Percentiles rank a stretch among this genome's conserved stretches.
Evolutionary conservation across 2,329 filamentous ascomycete genomes (phyloP).

Genomic region (Dothideomycetes sp.): DNA sequence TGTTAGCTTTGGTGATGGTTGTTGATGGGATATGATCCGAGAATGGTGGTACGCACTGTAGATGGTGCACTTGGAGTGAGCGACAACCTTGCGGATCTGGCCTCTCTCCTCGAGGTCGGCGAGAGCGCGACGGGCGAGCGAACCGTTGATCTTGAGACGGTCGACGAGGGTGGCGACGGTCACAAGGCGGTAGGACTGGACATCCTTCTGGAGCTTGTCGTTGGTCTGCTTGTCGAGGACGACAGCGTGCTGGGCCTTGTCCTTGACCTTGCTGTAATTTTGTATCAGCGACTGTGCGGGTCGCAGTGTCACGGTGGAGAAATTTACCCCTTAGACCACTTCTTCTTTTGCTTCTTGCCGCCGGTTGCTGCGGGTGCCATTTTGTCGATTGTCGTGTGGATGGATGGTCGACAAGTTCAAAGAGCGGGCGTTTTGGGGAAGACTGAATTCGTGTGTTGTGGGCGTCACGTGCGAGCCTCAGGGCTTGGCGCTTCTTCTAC

Average conservation of each 20-base stretch:
- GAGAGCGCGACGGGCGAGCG: constrained; percentile 80
- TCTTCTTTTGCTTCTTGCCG: constrained; percentile 75
- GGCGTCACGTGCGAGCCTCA: no score
- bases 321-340: constrained; percentile 62
- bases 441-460: no score
- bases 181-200: constrained; percentile 99
- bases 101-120: constrained; percentile 95
- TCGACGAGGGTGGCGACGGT: constrained; percentile 98
- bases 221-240: constrained; percentile 95
- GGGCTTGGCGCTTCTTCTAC: no score
- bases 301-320: no score
- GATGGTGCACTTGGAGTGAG: constrained; percentile 95
- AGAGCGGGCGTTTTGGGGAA: no score
- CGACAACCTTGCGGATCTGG: constrained; percentile 94
- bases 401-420: constrained; percentile 2
- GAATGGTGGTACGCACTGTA: constrained; percentile 58
- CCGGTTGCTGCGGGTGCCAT: constrained; percentile 49
- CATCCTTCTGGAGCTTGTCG: constrained; percentile 99
- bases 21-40: not conserved
- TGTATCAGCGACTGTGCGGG: constrained; percentile 15
- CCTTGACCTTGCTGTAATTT: constrained; percentile 68
- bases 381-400: constrained; percentile 28
- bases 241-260: constrained; percentile 99
- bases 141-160: constrained; percentile 99
- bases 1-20: no score